Base-by-base conservation (phyloP, 2,329 filamentous ascomycete species). In the Aspergillus fischeri region DNA sequence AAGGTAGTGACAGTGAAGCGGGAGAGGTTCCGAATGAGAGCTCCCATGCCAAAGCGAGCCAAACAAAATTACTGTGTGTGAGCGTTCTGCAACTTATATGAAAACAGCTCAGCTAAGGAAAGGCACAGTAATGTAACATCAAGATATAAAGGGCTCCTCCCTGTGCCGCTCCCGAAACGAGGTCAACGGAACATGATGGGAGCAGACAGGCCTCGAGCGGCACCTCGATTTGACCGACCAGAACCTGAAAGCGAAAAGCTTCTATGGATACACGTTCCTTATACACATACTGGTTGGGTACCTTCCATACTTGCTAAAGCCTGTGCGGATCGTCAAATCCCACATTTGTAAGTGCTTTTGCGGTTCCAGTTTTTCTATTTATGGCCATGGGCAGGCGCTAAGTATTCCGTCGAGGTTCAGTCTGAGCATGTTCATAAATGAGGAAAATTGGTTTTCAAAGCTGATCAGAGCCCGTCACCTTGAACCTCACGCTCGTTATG, bases 401-500 rank as follows among this genome's bases (percentile, higher is more conserved):
- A n/a, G 53, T 41, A 29, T 35, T 28, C 48, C 21, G 27, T 21
- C 6, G 3, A 38, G 4, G 4, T 11, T 51, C 73, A 80, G 78
- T 41, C 73, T 71, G n/a, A 60, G 62, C 4, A 68, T 66, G 25
- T 68, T 73, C 20, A 64, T 75, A 24, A 70, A 70, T 35, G 61
- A 73, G 21, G 64, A 73, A 11, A 69, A 73, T 52, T 76, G 73
- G 74, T 72, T 66, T 54, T 63, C 65, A 5, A 71, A 73, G 20
- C 67, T 75, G 20, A 71, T 71, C 28, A 65, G 65, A 55, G 70
- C 72, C 47, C 69, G 73, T 10, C 74, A 76, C 63, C 60, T 71
- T n/a, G 70, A 73, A 47, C 72, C 73, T 6, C 73, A 76, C 62
- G 73, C 73, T 20, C 71, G 73, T 11, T 76, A 70, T 56, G 72